A percentile compares a stretch with the other conserved stretches of the same genome.
phyloP scores from a whole-genome alignment of 805 yeast genomes.

The Candida tibetensis region DNA sequence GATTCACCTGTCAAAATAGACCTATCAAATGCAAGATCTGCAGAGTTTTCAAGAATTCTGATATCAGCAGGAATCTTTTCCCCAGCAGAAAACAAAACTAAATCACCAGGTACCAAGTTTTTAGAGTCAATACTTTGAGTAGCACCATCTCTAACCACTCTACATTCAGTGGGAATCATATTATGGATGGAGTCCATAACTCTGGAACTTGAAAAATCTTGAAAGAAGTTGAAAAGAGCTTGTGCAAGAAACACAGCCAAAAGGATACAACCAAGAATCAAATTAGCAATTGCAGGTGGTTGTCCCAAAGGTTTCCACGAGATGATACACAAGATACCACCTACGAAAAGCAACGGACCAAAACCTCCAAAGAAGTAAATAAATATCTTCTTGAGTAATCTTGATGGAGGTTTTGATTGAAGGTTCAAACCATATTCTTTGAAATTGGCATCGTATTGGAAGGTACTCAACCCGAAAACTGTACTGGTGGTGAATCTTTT shows the following conservation, averaged over 20 bases:
- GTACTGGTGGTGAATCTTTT: conserved; percentile 18
- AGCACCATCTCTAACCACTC: conserved; percentile 36
- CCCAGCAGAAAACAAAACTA: conserved; percentile 36
- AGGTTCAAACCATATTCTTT: conserved; percentile 33
- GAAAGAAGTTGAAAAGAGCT: conserved; percentile 44
- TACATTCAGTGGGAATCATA: conserved; percentile 40
- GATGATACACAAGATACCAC: conserved; percentile 41
- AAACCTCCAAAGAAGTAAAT: conserved; percentile 49
- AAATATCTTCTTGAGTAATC: conserved; percentile 30
- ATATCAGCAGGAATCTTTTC: conserved; percentile 48
- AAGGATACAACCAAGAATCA: conserved; percentile 42
- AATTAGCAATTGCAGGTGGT: conserved; percentile 44
- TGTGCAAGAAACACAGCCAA: conserved; percentile 40
- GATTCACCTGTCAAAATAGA: conserved; percentile 52
- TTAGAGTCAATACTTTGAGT: conserved; percentile 26
- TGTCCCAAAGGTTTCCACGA: conserved; percentile 49
- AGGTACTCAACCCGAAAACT: conserved; percentile 20
- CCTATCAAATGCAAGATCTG: conserved; percentile 43
- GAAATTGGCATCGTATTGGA: conserved; percentile 11
- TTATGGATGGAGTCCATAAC: conserved; percentile 47
- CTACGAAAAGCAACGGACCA: conserved; percentile 40
- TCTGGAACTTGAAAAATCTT: conserved; percentile 46
- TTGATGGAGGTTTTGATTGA: conserved; percentile 37
- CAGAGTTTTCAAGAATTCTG: conserved; percentile 35
- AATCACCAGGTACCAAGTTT: conserved; percentile 45